Evolutionary conservation across 441 rosid genomes (phyloP).

Genomic region (Populus hybrid): DNA sequence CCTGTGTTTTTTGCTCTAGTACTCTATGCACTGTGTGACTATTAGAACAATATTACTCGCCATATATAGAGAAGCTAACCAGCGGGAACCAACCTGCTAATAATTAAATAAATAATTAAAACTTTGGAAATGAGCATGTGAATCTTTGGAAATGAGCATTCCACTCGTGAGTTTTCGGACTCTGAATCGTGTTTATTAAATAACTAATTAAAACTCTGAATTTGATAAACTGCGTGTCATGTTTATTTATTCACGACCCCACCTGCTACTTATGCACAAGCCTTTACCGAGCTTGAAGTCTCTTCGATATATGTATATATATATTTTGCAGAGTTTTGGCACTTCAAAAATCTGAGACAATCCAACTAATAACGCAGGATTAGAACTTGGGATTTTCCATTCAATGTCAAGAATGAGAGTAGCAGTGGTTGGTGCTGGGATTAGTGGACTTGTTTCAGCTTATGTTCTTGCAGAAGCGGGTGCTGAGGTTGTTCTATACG

Average conservation of each 20-base stretch:
- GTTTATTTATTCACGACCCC: background rate
- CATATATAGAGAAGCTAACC: too few species aligned
- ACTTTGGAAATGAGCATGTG: too few species aligned
- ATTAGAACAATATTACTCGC: too few species aligned
- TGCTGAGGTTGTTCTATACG: slow-evolving; percentile 60
- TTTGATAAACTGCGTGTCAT: background rate
- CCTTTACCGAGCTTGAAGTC: background rate
- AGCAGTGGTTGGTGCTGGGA: slow-evolving; percentile 79
- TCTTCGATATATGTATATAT: background rate
- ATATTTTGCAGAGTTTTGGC: too few species aligned
- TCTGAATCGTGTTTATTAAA: background rate
- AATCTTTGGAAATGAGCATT: background rate
- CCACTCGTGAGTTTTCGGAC: background rate
- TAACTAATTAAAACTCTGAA: background rate
- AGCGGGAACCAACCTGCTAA: too few species aligned
- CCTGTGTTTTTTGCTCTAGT: too few species aligned
- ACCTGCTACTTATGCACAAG: background rate
- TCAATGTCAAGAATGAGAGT: slow-evolving; percentile 40
- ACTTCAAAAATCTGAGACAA: background rate
- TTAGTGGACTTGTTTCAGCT: slow-evolving; percentile 74
- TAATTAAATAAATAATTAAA: too few species aligned
- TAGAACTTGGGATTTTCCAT: background rate
- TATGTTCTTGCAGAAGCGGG: slow-evolving; percentile 54
- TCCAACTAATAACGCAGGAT: background rate
- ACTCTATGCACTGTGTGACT: too few species aligned